phyloP scores from a whole-genome alignment of 2,329 filamentous ascomycete genomes.

The Ascochyta clinopodiicola region DNA sequence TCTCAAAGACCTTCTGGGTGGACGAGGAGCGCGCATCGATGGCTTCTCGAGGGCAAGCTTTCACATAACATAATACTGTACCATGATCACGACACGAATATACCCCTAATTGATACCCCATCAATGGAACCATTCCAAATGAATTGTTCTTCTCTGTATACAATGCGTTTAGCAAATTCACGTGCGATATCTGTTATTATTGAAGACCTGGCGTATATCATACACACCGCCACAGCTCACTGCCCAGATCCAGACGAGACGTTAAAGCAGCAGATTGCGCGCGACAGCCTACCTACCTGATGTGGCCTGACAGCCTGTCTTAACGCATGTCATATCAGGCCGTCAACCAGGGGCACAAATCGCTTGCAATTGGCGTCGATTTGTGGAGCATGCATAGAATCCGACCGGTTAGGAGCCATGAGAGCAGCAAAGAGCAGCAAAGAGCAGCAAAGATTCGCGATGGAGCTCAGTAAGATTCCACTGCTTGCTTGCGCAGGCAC shows the following conservation, averaged over 20 bases:
- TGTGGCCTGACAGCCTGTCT: constrained; percentile 11
- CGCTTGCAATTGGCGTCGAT: not conserved
- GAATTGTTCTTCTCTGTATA: not conserved
- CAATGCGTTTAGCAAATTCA: not conserved
- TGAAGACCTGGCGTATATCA: not conserved
- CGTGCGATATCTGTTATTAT: not conserved
- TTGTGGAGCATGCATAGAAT: not conserved
- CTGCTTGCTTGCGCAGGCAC: not conserved
- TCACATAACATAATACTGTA: not conserved
- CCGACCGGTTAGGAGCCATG: not conserved
- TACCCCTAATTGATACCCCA: constrained; percentile 12
- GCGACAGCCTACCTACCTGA: constrained; percentile 8
- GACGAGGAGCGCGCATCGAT: constrained; percentile 34
- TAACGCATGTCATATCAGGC: constrained; percentile 6
- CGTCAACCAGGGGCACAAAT: not conserved
- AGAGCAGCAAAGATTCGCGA: not conserved
- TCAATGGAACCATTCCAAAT: not conserved
- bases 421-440: not conserved
- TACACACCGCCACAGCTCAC: not conserved
- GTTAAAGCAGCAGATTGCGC: not conserved
- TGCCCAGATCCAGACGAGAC: not conserved
- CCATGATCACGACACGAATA: constrained; percentile 4
- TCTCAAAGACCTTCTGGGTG: constrained; percentile 40
- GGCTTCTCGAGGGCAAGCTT: constrained; percentile 8
- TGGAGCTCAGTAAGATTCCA: too few relatives aligned